Percentiles rank a stretch among this genome's conserved stretches.
Conservation (phyloP, 1,284 basidiomycete species). For the Malassezia sp. region DNA sequence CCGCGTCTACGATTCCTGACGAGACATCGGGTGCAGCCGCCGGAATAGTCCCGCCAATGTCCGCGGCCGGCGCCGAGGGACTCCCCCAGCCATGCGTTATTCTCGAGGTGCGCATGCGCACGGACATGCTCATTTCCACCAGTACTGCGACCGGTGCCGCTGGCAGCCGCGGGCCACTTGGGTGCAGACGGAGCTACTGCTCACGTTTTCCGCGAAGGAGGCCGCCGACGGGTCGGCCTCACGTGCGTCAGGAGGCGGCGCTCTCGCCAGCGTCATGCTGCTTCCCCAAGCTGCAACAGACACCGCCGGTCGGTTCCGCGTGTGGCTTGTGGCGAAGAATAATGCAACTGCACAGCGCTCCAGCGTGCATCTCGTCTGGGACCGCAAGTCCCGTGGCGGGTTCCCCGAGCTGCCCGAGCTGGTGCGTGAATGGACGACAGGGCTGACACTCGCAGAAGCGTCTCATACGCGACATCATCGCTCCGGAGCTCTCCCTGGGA, state of each 20-base stretch:
- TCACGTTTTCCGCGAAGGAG: conserved; percentile 13
- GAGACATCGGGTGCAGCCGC: too few species aligned
- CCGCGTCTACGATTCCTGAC: too few species aligned
- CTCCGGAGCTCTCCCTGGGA: conserved; percentile 8
- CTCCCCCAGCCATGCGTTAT: conserved; percentile 9
- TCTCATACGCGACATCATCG: conserved; percentile 14
- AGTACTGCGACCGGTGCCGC: conserved; percentile 18
- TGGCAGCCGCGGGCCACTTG: conserved; percentile 17
- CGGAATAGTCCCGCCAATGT: conserved; percentile 3
- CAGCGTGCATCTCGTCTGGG: conserved; percentile 11
- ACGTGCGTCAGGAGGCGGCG: conserved; percentile 8
- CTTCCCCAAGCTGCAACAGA: conserved; percentile 9
- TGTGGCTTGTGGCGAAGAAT: conserved; percentile 1
- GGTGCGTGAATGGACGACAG: conserved; percentile 3
- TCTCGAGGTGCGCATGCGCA: conserved; percentile 16
- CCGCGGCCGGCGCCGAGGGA: background rate
- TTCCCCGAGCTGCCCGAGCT: conserved; percentile 16
- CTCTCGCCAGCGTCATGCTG: conserved; percentile 9
- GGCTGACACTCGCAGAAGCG: conserved; percentile 2
- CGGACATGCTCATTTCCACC: background rate
- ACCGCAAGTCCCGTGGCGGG: conserved; percentile 9
- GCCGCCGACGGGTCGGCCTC: background rate
- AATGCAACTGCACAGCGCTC: background rate
- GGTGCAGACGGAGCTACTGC: conserved; percentile 16
- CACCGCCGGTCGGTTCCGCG: conserved; percentile 15